Evolutionary conservation across 2,329 filamentous ascomycete genomes (phyloP), one percentile per base, ranked within the genome.

Genomic region (Aspergillus jensenii): DNA sequence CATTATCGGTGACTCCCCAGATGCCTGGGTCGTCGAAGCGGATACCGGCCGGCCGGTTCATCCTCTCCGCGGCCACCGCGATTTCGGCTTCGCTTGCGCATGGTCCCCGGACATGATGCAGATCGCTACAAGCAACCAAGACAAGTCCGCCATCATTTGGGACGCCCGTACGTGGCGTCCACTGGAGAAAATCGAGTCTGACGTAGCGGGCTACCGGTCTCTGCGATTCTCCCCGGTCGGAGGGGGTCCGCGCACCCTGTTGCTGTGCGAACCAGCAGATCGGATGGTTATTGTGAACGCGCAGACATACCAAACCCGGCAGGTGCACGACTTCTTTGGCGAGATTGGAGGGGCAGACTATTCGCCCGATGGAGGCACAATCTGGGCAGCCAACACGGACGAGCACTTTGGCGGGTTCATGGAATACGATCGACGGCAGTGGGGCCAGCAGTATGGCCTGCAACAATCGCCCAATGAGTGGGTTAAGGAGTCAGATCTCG

Each of bases 21-120:
- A 75, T 35, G 74, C 76, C 12, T 75, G 74, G 68, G 65, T 79
- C 17, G 68, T 78, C 7, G 76, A 79, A 62, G 73, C 76, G 11
- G 77, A 79, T 37, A 76, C 71, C 0, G 77, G 77, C 1, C 69
- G 70, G 49, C 71, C 70, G 0, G 65, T 79, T 2, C 72, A 75
- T 31, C 67, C 68, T 9, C 69, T 79, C 6, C 67, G 64, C 4
- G 76, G 74, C 27, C 77, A 79, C 58, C 70, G 65, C 31, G 77
- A 79, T 56, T 79, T 74, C 60, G 77, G 76, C 17, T 79, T 79
- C 56, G 77, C 77, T 6, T 79, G 77, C 59, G 76, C 75, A 4
- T 79, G 77, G 77, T 78, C 77, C 3, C 76, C 75, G 0, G 77
- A 79, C 62, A 78, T 78, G 72, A 71, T 73, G n/a, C 77, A 79